Evolutionary conservation across 805 yeast genomes (phyloP).

Genomic region (Komagataella pastoris): DNA sequence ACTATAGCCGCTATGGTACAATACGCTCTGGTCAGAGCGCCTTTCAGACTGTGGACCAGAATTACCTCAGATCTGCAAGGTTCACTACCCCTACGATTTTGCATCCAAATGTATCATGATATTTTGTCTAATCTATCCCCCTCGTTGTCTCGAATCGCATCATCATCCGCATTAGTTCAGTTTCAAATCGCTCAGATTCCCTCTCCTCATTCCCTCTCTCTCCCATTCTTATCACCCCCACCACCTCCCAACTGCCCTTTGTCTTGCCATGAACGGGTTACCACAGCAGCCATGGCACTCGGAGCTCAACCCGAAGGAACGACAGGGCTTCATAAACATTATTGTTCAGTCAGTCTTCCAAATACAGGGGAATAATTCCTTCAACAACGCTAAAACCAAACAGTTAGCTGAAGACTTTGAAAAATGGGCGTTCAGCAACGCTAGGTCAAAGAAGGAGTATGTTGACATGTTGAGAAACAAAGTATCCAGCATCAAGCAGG

Average conservation of each 20-base stretch:
- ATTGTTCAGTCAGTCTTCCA: conserved; percentile 18
- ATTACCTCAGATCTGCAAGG: not conserved
- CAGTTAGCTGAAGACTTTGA: conserved; percentile 61
- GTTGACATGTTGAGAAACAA: conserved; percentile 31
- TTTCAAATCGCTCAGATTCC: not conserved
- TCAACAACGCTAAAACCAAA: conserved; percentile 25
- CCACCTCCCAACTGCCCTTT: not conserved
- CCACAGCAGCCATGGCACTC: conserved; percentile 2
- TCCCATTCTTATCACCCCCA: not conserved
- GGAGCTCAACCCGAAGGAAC: conserved; percentile 16
- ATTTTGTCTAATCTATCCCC: not conserved
- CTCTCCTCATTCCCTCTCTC: not conserved
- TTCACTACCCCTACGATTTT: not conserved
- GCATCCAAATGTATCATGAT: not conserved
- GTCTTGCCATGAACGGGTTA: not conserved
- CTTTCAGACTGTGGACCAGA: not conserved
- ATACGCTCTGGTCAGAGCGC: not conserved
- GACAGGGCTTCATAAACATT: conserved; percentile 17
- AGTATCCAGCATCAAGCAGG: conserved; percentile 21
- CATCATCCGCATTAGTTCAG: not conserved
- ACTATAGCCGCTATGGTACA: no score
- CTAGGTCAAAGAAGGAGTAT: conserved; percentile 46
- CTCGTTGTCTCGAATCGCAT: not conserved
- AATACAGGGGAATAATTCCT: conserved; percentile 15
- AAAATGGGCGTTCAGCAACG: conserved; percentile 44